Percentiles rank a stretch among this genome's conserved stretches.
Evolutionary conservation across 805 yeast species (phyloP).

Genomic region (Metschnikowia gelsemii): DNA sequence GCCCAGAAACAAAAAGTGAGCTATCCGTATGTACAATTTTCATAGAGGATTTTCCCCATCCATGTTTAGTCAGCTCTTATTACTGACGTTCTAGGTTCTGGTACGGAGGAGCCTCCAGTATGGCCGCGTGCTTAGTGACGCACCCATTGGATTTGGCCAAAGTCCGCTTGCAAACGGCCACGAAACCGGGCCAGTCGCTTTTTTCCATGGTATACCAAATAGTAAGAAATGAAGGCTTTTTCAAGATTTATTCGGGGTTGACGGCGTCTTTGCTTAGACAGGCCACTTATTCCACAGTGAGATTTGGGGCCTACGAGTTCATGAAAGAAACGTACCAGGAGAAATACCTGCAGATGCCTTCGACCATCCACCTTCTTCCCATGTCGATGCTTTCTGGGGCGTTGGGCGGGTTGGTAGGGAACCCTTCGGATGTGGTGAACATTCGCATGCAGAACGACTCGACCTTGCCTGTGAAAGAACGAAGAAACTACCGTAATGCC

Average conservation of each 20-base stretch:
- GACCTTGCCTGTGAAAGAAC: slow-evolving; percentile 57
- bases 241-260: slow-evolving; percentile 76
- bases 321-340: slow-evolving; percentile 55
- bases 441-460: slow-evolving; percentile 91
- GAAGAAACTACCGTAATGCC: slow-evolving; percentile 76
- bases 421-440: slow-evolving; percentile 84
- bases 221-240: slow-evolving; percentile 59
- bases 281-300: slow-evolving; percentile 81
- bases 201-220: slow-evolving; percentile 61
- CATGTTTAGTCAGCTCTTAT: neutral
- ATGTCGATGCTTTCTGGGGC: slow-evolving; percentile 86
- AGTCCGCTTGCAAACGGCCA: slow-evolving; percentile 81
- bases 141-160: slow-evolving; percentile 88
- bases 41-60: neutral
- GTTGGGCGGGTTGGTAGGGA: slow-evolving; percentile 81
- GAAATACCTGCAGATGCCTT: slow-evolving; percentile 45
- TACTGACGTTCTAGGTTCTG: slow-evolving; percentile 41
- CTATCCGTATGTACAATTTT: slow-evolving; percentile 24
- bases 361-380: slow-evolving; percentile 62
- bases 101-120: slow-evolving; percentile 71
- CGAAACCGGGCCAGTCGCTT: slow-evolving; percentile 61
- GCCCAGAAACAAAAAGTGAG: slow-evolving; percentile 18
- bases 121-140: slow-evolving; percentile 63
- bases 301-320: slow-evolving; percentile 84
- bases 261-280: slow-evolving; percentile 82